These are phyloP conservation scores for Chrysoporthe puriensis DNA, from an alignment of 2,329 filamentous ascomycete species.

Conservation along the genomic window DNA sequence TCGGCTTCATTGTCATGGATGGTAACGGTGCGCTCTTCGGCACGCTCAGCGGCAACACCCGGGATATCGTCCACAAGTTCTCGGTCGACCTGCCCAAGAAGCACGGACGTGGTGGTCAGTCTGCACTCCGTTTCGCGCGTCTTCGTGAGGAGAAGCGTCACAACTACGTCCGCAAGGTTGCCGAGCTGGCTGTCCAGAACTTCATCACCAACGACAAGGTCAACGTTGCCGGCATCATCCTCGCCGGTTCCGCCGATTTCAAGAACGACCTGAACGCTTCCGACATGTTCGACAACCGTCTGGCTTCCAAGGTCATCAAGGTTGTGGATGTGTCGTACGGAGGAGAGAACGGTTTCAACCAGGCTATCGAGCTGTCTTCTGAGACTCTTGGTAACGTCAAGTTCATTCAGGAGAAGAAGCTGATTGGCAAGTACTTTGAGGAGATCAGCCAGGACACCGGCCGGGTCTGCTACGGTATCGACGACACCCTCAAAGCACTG, in stretches of 20 bases:
- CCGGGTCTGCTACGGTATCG: conserved; percentile 96
- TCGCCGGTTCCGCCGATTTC: conserved; percentile 98
- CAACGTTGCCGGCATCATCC: conserved; percentile 92
- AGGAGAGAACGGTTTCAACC: conserved; percentile 99
- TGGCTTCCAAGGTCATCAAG: conserved; percentile 96
- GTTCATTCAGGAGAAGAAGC: conserved; percentile 99
- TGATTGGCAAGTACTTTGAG: conserved; percentile 98
- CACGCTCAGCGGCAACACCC: conserved; percentile 94
- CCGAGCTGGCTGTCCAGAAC: conserved; percentile 96
- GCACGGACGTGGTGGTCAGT: conserved; percentile 99
- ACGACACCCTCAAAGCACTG: conserved; percentile 94
- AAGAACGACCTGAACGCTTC: conserved; percentile 99
- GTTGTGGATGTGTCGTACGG: conserved; percentile 98
- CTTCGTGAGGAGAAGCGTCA: conserved; percentile 99
- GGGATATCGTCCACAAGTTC: conserved; percentile 97
- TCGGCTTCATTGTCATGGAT: conserved; percentile 99
- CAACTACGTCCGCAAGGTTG: conserved; percentile 99
- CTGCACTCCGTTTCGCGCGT: conserved; percentile 98
- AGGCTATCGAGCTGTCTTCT: conserved; percentile 92
- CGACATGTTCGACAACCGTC: conserved; percentile 92
- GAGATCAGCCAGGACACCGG: conserved; percentile 98
- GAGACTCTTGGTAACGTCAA: conserved; percentile 99
- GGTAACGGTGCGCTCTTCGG: conserved; percentile 98
- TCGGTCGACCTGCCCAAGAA: conserved; percentile 99
- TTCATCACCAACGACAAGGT: conserved; percentile 99